Evolutionary conservation across 345 rosid genomes (phyloP).

Genomic region (Dipteronia dyeriana): DNA sequence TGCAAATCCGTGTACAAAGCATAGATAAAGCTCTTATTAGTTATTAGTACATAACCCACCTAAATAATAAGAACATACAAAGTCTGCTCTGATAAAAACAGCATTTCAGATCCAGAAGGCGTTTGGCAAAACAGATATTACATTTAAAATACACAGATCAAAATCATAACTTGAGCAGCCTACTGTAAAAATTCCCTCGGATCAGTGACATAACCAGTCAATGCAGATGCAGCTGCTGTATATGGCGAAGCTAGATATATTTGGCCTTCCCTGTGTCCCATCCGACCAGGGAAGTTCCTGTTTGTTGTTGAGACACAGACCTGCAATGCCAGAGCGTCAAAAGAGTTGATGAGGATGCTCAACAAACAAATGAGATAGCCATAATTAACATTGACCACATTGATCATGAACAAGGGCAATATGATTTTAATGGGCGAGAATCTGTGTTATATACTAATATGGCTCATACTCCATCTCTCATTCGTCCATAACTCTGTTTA

Average conservation of each 20-base stretch:
- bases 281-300: slow-evolving; percentile 97
- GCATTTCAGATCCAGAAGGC: background rate
- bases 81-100: background rate
- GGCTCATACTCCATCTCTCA: background rate
- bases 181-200: slow-evolving; percentile 95
- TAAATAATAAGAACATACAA: background rate
- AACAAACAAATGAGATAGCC: background rate
- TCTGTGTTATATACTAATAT: background rate
- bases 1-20: background rate
- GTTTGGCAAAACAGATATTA: background rate
- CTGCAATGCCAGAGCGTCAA: slow-evolving; percentile 29
- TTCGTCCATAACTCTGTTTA: background rate
- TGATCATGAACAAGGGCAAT: background rate
- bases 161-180: background rate
- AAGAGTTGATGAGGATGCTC: background rate
- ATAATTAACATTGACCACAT: background rate
- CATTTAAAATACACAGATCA: background rate
- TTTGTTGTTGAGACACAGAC: slow-evolving; percentile 85
- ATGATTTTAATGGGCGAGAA: background rate
- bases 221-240: slow-evolving; percentile 96
- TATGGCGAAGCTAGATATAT: slow-evolving; percentile 92
- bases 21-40: background rate
- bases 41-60: background rate
- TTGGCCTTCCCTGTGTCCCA: slow-evolving; percentile 99
- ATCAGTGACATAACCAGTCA: slow-evolving; percentile 93